Conservation (phyloP, 805 yeast species). For the Kluyveromyces wickerhamii region DNA sequence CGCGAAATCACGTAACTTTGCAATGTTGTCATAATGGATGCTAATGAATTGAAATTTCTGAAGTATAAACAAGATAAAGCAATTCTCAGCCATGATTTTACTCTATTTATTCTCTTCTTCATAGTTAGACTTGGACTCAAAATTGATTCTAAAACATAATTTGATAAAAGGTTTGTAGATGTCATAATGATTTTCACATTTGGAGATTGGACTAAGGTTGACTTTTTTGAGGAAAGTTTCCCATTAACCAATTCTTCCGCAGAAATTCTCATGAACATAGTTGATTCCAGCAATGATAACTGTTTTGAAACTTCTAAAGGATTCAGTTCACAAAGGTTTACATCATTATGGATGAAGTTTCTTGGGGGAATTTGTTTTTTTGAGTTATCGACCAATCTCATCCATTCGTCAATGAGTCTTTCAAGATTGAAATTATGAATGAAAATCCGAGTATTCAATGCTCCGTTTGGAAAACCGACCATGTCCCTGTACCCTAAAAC, state of each 20-base stretch:
- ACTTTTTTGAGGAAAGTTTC: constrained; percentile 52
- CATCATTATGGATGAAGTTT: constrained; percentile 11
- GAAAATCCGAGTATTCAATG: neutral
- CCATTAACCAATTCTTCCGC: constrained; percentile 61
- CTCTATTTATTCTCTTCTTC: constrained; percentile 44
- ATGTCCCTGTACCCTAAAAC: constrained; percentile 47
- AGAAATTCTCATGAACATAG: constrained; percentile 52
- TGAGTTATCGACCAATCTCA: constrained; percentile 3
- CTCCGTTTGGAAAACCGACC: constrained; percentile 22
- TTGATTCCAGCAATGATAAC: constrained; percentile 62
- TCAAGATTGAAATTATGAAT: neutral
- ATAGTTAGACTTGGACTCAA: constrained; percentile 41
- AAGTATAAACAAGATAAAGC: constrained; percentile 66
- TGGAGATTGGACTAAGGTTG: constrained; percentile 51
- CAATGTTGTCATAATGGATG: constrained; percentile 68
- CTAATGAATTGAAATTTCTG: constrained; percentile 70
- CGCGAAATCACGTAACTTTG: constrained; percentile 68
- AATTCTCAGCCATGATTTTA: constrained; percentile 66
- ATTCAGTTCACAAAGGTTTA: constrained; percentile 39
- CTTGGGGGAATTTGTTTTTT: constrained; percentile 1
- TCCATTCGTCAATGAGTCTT: constrained; percentile 1
- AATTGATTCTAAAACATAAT: constrained; percentile 63
- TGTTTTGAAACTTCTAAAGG: constrained; percentile 74
- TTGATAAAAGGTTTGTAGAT: constrained; percentile 66
- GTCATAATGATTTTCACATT: constrained; percentile 52